Evolutionary conservation across 2,329 filamentous ascomycete genomes (phyloP).

Genomic region (Claviceps fusiformis): DNA sequence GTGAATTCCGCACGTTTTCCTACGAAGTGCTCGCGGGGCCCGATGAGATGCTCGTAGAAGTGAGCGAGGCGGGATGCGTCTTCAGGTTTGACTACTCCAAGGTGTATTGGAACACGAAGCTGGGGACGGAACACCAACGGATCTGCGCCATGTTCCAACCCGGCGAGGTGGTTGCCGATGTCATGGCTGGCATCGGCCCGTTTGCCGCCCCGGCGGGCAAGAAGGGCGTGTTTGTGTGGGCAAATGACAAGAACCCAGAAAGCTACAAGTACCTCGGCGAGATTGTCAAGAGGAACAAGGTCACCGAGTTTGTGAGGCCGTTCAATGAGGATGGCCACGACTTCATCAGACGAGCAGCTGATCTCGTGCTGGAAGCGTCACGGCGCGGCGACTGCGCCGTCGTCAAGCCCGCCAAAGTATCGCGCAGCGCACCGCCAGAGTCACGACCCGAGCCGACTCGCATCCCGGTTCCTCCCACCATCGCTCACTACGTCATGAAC

Average conservation of each 20-base stretch:
- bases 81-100: conserved; percentile 91
- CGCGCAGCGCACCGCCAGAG: conserved; percentile 24
- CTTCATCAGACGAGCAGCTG: conserved; percentile 64
- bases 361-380: conserved; percentile 40
- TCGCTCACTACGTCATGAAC: conserved; percentile 97
- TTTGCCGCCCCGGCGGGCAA: conserved; percentile 88
- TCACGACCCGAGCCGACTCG: conserved; percentile 23
- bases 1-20: conserved; percentile 77
- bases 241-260: conserved; percentile 92
- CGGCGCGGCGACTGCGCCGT: conserved; percentile 38
- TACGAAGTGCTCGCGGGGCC: conserved; percentile 82
- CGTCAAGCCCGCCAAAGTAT: conserved; percentile 27
- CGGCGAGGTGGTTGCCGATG: conserved; percentile 84
- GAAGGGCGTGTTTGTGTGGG: conserved; percentile 84
- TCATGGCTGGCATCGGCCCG: conserved; percentile 94
- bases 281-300: conserved; percentile 67
- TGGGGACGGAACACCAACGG: conserved; percentile 78
- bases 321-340: conserved; percentile 70
- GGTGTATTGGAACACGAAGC: conserved; percentile 94
- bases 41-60: conserved; percentile 70
- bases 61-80: conserved; percentile 69
- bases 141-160: conserved; percentile 63
- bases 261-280: conserved; percentile 60
- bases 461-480: conserved; percentile 53
- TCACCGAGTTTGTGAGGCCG: conserved; percentile 55